A percentile compares a stretch with the other conserved stretches of the same genome.
phyloP scores from a whole-genome alignment of 345 rosid genomes.

The Dipteronia dyeriana region DNA sequence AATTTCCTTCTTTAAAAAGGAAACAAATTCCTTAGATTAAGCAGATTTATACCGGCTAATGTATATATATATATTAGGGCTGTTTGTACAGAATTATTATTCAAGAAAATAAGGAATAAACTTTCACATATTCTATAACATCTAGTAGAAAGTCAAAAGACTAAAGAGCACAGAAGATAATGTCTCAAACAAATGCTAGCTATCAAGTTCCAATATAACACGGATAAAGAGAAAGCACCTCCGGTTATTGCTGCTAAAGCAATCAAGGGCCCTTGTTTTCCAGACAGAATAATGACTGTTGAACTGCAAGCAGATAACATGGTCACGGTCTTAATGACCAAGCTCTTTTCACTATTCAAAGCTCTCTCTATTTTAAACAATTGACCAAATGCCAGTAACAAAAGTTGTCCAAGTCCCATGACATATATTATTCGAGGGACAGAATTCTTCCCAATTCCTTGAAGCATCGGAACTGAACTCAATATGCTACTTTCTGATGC shows the following conservation, averaged over 20 bases:
- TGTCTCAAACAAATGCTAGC: neutral
- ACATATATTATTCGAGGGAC: slow-evolving; percentile 65
- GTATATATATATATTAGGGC: too few species aligned
- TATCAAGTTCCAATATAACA: slow-evolving; percentile 9
- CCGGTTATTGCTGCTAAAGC: slow-evolving; percentile 64
- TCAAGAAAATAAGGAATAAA: too few species aligned
- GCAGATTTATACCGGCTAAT: too few species aligned
- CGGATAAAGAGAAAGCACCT: slow-evolving; percentile 42
- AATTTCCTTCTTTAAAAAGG: too few species aligned
- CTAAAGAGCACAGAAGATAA: neutral
- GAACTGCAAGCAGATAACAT: slow-evolving; percentile 78
- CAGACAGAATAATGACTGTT: slow-evolving; percentile 67
- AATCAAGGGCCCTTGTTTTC: slow-evolving; percentile 83
- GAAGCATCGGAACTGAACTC: slow-evolving; percentile 38
- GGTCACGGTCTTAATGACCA: slow-evolving; percentile 45
- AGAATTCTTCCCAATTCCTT: slow-evolving; percentile 40
- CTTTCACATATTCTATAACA: slow-evolving; percentile 13
- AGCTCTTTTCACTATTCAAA: slow-evolving; percentile 23
- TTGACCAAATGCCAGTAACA: slow-evolving; percentile 41
- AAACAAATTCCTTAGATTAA: too few species aligned
- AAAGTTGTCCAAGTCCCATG: slow-evolving; percentile 57
- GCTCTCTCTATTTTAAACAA: slow-evolving; percentile 30
- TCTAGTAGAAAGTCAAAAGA: neutral
- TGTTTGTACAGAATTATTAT: too few species aligned
- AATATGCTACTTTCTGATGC: slow-evolving; percentile 51